Conservation (phyloP, 805 yeast genomes). For the Scheffersomyces coipomensis region DNA sequence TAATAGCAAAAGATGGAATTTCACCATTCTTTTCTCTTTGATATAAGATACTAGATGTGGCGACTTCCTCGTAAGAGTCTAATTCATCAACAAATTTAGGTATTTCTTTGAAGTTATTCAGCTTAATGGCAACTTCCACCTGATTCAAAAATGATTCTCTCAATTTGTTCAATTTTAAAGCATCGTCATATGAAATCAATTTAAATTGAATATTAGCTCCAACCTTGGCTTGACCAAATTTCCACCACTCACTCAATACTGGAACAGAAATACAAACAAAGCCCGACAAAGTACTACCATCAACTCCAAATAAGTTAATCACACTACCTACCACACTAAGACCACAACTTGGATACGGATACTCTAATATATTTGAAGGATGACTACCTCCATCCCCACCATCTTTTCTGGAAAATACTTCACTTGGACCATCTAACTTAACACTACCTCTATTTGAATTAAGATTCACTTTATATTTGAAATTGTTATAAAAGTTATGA, state of each 20-base stretch:
- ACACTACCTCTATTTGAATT: slow-evolving; percentile 97
- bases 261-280: slow-evolving; percentile 96
- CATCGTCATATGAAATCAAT: slow-evolving; percentile 70
- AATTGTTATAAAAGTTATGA: slow-evolving; percentile 64
- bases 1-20: slow-evolving; percentile 11
- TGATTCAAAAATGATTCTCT: slow-evolving; percentile 57
- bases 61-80: slow-evolving; percentile 13
- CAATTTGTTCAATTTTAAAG: slow-evolving; percentile 56
- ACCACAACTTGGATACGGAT: slow-evolving; percentile 94
- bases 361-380: slow-evolving; percentile 97
- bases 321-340: slow-evolving; percentile 98
- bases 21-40: slow-evolving; percentile 4
- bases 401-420: slow-evolving; percentile 91
- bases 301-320: slow-evolving; percentile 94
- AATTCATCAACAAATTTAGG: slow-evolving; percentile 70
- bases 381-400: slow-evolving; percentile 99
- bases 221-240: slow-evolving; percentile 95
- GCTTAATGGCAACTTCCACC: slow-evolving; percentile 43
- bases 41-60: slow-evolving; percentile 4
- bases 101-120: slow-evolving; percentile 18
- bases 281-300: slow-evolving; percentile 97
- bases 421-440: slow-evolving; percentile 91
- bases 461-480: slow-evolving; percentile 91
- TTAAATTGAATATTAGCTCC: slow-evolving; percentile 83
- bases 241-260: slow-evolving; percentile 96